Evolutionary conservation across 208 protist species (phyloP).

Genomic region (Novymonas esmeraldas): DNA sequence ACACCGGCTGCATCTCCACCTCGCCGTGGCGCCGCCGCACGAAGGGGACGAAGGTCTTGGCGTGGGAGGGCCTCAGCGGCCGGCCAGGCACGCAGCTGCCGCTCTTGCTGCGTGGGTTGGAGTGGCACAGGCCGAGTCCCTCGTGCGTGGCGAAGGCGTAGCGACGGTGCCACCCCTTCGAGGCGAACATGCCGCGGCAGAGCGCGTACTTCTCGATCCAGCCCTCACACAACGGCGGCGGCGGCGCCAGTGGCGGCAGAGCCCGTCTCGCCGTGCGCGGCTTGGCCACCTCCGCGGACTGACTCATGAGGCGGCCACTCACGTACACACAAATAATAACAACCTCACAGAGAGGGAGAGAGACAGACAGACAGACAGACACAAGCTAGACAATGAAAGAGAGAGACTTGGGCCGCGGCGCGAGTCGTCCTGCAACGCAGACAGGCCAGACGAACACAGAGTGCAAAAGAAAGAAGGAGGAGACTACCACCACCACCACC

Average conservation of each 20-base stretch:
- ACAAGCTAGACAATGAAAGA: too few species aligned
- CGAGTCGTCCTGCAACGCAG: too few species aligned
- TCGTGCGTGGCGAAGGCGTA: constrained; percentile 51
- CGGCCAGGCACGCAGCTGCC: not conserved
- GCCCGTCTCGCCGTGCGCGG: not conserved
- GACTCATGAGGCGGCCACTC: not conserved
- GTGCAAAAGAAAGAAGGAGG: too few species aligned
- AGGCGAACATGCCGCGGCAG: constrained; percentile 43
- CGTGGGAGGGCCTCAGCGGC: constrained; percentile 6
- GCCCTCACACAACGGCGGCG: constrained; percentile 48
- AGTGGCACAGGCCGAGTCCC: constrained; percentile 50
- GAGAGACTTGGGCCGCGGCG: too few species aligned
- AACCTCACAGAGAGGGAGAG: constrained; percentile 6
- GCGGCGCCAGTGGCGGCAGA: not conserved
- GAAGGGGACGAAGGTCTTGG: constrained; percentile 54
- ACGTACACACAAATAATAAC: constrained; percentile 4
- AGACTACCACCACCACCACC: not conserved
- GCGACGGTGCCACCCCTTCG: constrained; percentile 49
- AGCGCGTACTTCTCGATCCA: constrained; percentile 73
- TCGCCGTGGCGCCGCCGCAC: constrained; percentile 14
- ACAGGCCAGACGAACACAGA: too few species aligned
- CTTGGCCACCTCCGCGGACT: not conserved
- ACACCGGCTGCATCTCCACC: constrained; percentile 48
- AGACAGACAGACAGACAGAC: too few species aligned
- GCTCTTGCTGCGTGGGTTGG: constrained; percentile 29